phyloP scores from a whole-genome alignment of 1,284 basidiomycete genomes.

The Ganoderma leucocontextum region DNA sequence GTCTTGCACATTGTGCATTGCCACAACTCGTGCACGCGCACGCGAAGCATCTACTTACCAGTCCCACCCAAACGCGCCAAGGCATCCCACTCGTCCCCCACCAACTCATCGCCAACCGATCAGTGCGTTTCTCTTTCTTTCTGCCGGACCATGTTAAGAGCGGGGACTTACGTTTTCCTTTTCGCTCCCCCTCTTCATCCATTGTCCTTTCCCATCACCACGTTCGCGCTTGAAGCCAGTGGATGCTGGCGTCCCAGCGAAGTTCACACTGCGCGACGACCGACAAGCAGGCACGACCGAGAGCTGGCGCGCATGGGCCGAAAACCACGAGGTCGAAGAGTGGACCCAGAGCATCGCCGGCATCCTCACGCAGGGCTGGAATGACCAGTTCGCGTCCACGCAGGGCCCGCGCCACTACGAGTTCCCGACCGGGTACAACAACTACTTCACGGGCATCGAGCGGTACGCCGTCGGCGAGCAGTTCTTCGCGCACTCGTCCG shows the following conservation, averaged over 20 bases:
- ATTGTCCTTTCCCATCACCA: background rate
- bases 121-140: constrained; percentile 46
- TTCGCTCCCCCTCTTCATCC: background rate
- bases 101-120: constrained; percentile 88
- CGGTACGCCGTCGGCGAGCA: constrained; percentile 90
- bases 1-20: constrained; percentile 75
- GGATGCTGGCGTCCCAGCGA: constrained; percentile 65
- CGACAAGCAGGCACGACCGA: constrained; percentile 77
- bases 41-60: constrained; percentile 69
- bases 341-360: constrained; percentile 92
- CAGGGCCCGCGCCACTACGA: constrained; percentile 81
- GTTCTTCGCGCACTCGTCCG: constrained; percentile 81
- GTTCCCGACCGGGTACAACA: constrained; percentile 95
- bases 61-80: constrained; percentile 55
- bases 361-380: constrained; percentile 88
- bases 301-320: constrained; percentile 86
- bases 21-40: constrained; percentile 81
- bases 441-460: constrained; percentile 80
- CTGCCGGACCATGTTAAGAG: no score
- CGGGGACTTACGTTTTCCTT: background rate
- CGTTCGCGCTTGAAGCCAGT: constrained; percentile 57
- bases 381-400: constrained; percentile 77
- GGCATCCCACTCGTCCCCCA: constrained; percentile 79
- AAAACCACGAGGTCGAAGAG: constrained; percentile 88
- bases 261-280: constrained; percentile 78